phyloP scores from a whole-genome alignment of 2,329 filamentous ascomycete genomes.

The Phialemonium atrogriseum region DNA sequence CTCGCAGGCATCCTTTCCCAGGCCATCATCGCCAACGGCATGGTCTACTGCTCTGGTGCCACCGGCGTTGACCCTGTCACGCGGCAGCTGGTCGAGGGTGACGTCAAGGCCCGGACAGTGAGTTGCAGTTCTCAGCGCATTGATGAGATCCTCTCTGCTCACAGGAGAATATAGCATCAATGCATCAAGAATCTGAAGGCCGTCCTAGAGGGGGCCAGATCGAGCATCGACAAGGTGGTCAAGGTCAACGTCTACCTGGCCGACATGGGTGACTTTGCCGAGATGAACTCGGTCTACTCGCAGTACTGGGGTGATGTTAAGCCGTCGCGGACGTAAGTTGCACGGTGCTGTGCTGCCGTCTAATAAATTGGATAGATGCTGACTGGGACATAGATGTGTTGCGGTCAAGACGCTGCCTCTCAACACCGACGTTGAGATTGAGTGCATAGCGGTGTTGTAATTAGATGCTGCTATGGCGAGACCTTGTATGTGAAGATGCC shows the following conservation, averaged over 20 bases:
- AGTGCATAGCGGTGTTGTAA: slow-evolving; percentile 37
- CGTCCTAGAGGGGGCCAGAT: slow-evolving; percentile 19
- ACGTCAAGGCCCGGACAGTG: slow-evolving; percentile 45
- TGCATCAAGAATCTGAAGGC: slow-evolving; percentile 20
- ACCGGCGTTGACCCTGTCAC: slow-evolving; percentile 51
- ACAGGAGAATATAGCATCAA: too few relatives aligned
- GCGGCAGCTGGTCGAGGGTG: slow-evolving; percentile 44
- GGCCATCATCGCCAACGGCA: slow-evolving; percentile 53
- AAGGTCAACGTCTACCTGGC: slow-evolving; percentile 21
- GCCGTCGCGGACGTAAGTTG: slow-evolving; percentile 31
- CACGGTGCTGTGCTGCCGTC: too few relatives aligned
- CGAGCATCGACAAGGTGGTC: slow-evolving; percentile 18
- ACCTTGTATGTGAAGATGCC: too few relatives aligned
- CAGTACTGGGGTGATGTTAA: slow-evolving; percentile 31
- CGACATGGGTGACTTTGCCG: slow-evolving; percentile 19
- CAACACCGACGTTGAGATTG: slow-evolving; percentile 34
- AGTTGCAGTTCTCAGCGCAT: slow-evolving; percentile 2
- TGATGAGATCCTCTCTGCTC: too few relatives aligned
- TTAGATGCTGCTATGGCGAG: too few relatives aligned
- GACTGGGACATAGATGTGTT: too few relatives aligned
- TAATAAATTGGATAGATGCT: too few relatives aligned
- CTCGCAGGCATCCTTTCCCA: slow-evolving; percentile 51
- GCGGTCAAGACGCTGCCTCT: slow-evolving; percentile 29
- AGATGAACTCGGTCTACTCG: slow-evolving; percentile 26
- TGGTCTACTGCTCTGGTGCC: slow-evolving; percentile 63